Percentiles rank a stretch among this genome's conserved stretches.
Conservation (phyloP, 192 early-diverging fungal species). For the Dispira parvispora region DNA sequence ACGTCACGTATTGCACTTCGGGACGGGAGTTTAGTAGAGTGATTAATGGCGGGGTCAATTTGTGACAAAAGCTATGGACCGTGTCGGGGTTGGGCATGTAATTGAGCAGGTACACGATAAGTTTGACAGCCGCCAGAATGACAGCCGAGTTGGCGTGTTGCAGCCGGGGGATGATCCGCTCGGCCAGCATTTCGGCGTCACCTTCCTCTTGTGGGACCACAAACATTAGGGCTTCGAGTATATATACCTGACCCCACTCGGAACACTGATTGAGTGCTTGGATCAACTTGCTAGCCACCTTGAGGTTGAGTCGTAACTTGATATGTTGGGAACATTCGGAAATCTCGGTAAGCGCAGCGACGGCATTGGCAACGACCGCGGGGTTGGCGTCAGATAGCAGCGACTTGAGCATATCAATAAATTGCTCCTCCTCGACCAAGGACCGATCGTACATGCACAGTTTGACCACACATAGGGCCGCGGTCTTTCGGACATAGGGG, state of each 20-base stretch:
- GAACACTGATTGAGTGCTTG: slow-evolving; percentile 91
- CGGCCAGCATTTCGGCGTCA: slow-evolving; percentile 82
- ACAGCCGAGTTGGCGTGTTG: slow-evolving; percentile 94
- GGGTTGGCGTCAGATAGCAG: slow-evolving; percentile 81
- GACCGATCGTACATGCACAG: slow-evolving; percentile 76
- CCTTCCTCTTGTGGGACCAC: slow-evolving; percentile 70
- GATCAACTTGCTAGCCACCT: slow-evolving; percentile 78
- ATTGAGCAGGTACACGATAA: slow-evolving; percentile 89
- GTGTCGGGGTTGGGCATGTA: slow-evolving; percentile 72
- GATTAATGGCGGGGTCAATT: slow-evolving; percentile 84
- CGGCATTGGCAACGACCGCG: slow-evolving; percentile 90
- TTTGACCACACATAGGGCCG: slow-evolving; percentile 87
- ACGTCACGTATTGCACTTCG: slow-evolving; percentile 93
- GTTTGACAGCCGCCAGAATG: slow-evolving; percentile 65
- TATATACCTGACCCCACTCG: slow-evolving; percentile 96
- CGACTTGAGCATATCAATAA: slow-evolving; percentile 78
- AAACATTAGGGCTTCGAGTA: slow-evolving; percentile 81
- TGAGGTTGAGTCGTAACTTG: slow-evolving; percentile 69
- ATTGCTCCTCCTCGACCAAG: slow-evolving; percentile 71
- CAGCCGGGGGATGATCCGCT: slow-evolving; percentile 74
- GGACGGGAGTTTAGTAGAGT: slow-evolving; percentile 76
- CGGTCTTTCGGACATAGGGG: slow-evolving; percentile 94
- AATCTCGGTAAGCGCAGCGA: slow-evolving; percentile 86
- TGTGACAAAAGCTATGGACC: slow-evolving; percentile 55
- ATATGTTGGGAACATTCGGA: slow-evolving; percentile 74